phyloP scores from a whole-genome alignment of 2,329 filamentous ascomycete genomes.

The Pestalotiopsis fici region DNA sequence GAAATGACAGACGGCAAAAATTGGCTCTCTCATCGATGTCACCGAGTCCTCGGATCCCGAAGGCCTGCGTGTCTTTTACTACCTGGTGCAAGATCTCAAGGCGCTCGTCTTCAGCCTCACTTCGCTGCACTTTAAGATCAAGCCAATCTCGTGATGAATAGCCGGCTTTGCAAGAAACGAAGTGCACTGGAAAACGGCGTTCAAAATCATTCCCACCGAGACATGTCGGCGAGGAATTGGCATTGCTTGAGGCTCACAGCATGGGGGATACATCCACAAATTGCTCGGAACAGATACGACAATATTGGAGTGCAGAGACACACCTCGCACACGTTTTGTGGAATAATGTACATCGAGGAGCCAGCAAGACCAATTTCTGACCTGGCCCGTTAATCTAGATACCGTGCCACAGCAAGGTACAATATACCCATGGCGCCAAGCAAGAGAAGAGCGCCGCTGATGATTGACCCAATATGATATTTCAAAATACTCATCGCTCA shows the following conservation, averaged over 20 bases:
- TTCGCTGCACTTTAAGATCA: constrained; percentile 95
- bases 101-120: constrained; percentile 96
- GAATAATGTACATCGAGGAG: constrained; percentile 17
- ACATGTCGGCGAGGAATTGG: neutral
- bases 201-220: neutral
- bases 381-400: neutral
- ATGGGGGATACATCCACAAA: neutral
- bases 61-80: constrained; percentile 96
- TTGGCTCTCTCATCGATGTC: constrained; percentile 94
- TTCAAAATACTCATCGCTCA: neutral
- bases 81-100: constrained; percentile 95
- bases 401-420: neutral
- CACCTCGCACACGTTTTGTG: neutral
- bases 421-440: neutral
- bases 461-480: neutral
- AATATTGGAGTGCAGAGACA: neutral
- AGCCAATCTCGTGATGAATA: constrained; percentile 61
- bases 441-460: neutral
- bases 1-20: constrained; percentile 83
- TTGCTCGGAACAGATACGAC: neutral
- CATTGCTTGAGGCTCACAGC: neutral
- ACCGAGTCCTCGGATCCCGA: constrained; percentile 95
- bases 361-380: neutral
- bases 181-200: neutral
- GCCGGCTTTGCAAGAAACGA: constrained; percentile 4